These are phyloP conservation scores for Boeremia lycopersici DNA, from an alignment of 2,329 filamentous ascomycete species.

Conservation along the genomic window DNA sequence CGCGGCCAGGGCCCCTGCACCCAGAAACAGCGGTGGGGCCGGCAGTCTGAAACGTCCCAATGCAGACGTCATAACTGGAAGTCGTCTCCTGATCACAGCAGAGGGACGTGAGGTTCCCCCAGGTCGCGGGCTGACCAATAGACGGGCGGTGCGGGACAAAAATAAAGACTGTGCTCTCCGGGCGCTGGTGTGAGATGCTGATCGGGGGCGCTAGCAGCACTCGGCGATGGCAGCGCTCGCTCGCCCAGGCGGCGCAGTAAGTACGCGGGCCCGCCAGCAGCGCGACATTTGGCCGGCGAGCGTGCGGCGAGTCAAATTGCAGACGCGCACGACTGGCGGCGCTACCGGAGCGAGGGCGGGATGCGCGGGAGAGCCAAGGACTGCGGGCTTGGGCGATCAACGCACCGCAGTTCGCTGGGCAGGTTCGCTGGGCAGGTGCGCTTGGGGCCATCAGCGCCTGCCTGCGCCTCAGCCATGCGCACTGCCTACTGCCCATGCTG, in stretches of 20 bases:
- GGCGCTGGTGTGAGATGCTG: slow-evolving; percentile 11
- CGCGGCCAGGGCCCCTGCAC: slow-evolving; percentile 35
- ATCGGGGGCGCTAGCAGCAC: slow-evolving; percentile 11
- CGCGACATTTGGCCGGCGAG: not conserved
- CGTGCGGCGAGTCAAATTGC: slow-evolving; percentile 8
- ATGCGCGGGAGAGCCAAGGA: slow-evolving; percentile 15
- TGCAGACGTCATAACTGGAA: slow-evolving; percentile 16
- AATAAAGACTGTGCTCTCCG: slow-evolving; percentile 17
- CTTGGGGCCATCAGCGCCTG: slow-evolving; percentile 18
- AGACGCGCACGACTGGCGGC: slow-evolving; percentile 13
- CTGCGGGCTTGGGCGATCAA: slow-evolving; percentile 17
- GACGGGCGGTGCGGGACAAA: slow-evolving; percentile 19
- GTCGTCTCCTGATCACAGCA: slow-evolving; percentile 18
- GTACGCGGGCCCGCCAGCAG: not conserved
- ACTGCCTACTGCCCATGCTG: slow-evolving; percentile 14
- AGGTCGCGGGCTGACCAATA: slow-evolving; percentile 23
- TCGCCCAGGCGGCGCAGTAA: too few species aligned
- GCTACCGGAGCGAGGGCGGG: slow-evolving; percentile 13
- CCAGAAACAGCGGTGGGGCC: slow-evolving; percentile 25
- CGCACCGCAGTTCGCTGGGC: slow-evolving; percentile 6
- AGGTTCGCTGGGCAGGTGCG: too few species aligned
- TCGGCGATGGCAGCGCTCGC: slow-evolving; percentile 5
- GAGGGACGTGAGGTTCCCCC: slow-evolving; percentile 12
- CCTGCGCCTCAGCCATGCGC: slow-evolving; percentile 18
- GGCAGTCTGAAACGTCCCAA: slow-evolving; percentile 25